Evolutionary conservation across 164 flowering plant genomes (phyloP), one percentile per base, ranked within the genome.

Genomic region (Dillenia turbinata): DNA sequence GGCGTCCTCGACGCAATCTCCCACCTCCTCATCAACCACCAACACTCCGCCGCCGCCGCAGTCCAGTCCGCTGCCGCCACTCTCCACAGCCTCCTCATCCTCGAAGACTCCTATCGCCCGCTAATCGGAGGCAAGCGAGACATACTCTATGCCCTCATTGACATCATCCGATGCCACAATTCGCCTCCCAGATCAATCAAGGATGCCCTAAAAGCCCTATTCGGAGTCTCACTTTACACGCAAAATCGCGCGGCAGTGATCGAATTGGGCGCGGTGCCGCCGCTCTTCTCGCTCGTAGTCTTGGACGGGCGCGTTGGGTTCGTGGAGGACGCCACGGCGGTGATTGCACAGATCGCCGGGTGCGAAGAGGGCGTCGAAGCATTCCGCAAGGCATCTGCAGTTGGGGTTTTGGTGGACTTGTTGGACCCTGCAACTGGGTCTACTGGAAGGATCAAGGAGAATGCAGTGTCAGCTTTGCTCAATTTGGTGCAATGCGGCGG

Each of bases 261-360:
- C 16, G 88, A 79, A 9, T 73, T 89, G 13, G 97, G 94, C 46
- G 86, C 69, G 1, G 81, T 86, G 12, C 73, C 78, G 50, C 73
- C 85, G 4, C 71, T 91, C 40, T 84, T 94, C 49, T 58, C 81
- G 4, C 44, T 85, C 13, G 80, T 86, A 9, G 62, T 83, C 49
- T 84, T 75, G 57, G 92, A 80, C 44, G 83, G 79, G 26, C 59
- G 89, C 40, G 66, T 79, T 2, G 97, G 97, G 55, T 52, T 94
- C 8, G 79, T 86, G 63, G 97, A 91, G 77, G 99, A 94, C 51
- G 86, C 92, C 1, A 81, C 90, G 9, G 99, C 99, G 50, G 96
- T 94, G 65, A 72, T 89, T n/a, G 99, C 96, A 22, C 99, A 94
- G 69, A 66, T 94, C 0, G 96, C 96, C 2, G 97, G 93, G 9